A percentile compares a stretch with the other conserved stretches of the same genome.
Evolutionary conservation across 208 protist genomes (phyloP).

Genomic region (Tritrichomonas musculus): DNA sequence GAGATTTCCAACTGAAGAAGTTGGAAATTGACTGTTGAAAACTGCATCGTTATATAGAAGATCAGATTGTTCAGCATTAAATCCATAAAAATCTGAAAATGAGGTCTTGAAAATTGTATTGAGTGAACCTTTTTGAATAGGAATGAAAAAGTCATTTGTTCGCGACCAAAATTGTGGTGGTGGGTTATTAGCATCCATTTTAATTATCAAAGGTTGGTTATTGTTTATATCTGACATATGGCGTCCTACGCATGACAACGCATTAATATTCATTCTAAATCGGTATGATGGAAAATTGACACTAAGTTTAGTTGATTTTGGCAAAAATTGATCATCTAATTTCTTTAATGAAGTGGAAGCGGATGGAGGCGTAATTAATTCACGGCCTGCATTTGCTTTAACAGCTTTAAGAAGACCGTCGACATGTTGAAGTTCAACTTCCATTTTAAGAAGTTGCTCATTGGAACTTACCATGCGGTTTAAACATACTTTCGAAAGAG

Average conservation of each 20-base stretch:
- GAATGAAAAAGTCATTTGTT: background rate
- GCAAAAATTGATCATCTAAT: slow-evolving; percentile 16
- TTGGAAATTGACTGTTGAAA: background rate
- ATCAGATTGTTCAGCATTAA: background rate
- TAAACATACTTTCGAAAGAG: background rate
- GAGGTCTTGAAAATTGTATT: background rate
- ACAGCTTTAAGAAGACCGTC: background rate
- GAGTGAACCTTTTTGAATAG: background rate
- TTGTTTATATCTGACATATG: background rate
- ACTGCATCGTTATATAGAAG: background rate
- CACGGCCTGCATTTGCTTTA: background rate
- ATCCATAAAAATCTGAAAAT: slow-evolving; percentile 15
- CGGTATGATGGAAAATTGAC: background rate
- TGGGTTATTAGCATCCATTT: background rate
- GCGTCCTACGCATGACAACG: background rate
- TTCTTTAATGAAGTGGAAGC: background rate
- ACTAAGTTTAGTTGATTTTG: background rate
- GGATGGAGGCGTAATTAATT: background rate
- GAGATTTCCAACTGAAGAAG: background rate
- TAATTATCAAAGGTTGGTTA: background rate
- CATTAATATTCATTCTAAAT: background rate
- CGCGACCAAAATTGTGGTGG: background rate
- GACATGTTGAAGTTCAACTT: background rate
- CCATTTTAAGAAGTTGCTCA: background rate
- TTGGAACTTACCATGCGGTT: background rate